Evolutionary conservation across 1,139 yeast genomes (phyloP), one percentile per base, ranked within the genome.

Genomic region (Taphrina confusa): DNA sequence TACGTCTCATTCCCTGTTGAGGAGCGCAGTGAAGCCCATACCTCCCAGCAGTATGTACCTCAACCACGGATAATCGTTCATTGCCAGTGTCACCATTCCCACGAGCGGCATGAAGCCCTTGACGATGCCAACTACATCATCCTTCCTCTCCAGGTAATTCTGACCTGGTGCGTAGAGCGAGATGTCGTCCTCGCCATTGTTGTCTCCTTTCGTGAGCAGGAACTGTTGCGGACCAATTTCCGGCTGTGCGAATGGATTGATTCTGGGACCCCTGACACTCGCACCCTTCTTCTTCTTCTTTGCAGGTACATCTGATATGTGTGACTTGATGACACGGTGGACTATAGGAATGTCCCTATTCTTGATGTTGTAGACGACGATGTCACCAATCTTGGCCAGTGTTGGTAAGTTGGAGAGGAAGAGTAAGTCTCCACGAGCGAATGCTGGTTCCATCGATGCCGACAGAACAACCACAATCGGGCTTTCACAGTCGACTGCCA

Each of bases 361-460:
- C 58, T 81, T 80, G 28, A 91, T 81, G 68, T 92, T 92, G 71
- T 94, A 92, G n/a, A 92, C 98, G 11, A 92, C 97, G 25, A 92
- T 80, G 69, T 92, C 98, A n/a, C 99, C 99, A 1, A 91, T 95
- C 55, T 80, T 76, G 39, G 84, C 83, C 40, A 73, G 74, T 20
- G 74, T 68, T 62, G 86, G 84, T 65, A 97, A 79, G 73, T 92
- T 92, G 96, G 96, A 90, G 62, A 92, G 77, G 69, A 92, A 85
- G 63, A 92, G 76, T 42, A 94, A 85, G 71, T 92, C 99, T 54
- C 99, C 99, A 73, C 98, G 82, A 73, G 92, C 97, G 78, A 94
- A 94, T 0, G 98, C 98, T 0, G 99, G 99, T 71, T 94, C 98
- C 99, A 92, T 92, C 1, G 97, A 92, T 4, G 98, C 99, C 1